phyloP scores from a whole-genome alignment of 768 basidiomycete species.

The Mycena belliarum region DNA sequence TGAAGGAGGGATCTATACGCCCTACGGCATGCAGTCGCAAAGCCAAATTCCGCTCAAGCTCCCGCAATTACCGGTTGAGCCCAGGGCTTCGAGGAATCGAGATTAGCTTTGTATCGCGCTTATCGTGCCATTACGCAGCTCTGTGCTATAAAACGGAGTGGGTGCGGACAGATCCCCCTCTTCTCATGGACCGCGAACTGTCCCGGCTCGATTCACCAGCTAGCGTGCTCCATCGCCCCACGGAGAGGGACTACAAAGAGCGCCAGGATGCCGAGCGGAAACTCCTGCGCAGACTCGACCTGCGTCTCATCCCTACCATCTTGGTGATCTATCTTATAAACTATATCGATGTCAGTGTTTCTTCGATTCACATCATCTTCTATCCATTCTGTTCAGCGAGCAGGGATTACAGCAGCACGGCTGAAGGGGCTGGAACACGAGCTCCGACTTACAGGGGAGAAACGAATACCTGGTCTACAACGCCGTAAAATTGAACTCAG shows the following conservation, averaged over 20 bases:
- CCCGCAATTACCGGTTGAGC: too few species aligned
- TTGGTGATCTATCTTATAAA: conserved; percentile 51
- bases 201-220: not conserved
- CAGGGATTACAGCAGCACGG: conserved; percentile 30
- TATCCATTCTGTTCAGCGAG: conserved; percentile 22
- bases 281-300: conserved; percentile 45
- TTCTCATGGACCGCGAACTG: not conserved
- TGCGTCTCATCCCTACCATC: conserved; percentile 44
- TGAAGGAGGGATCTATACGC: too few species aligned
- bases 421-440: conserved; percentile 33
- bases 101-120: too few species aligned
- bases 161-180: too few species aligned
- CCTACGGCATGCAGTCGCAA: too few species aligned
- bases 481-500: not conserved
- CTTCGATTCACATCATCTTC: not conserved
- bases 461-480: not conserved
- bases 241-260: not conserved
- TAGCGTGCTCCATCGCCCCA: not conserved
- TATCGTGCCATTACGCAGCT: too few species aligned
- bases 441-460: conserved; percentile 13
- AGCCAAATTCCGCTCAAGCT: too few species aligned
- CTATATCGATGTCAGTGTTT: conserved; percentile 45
- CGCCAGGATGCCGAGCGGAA: conserved; percentile 1
- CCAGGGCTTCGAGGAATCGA: too few species aligned
- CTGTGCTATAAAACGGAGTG: too few species aligned